A percentile compares a stretch with the other conserved stretches of the same genome.
Evolutionary conservation across 139 green algal species (phyloP).

Genomic region (Trebouxia sp.): DNA sequence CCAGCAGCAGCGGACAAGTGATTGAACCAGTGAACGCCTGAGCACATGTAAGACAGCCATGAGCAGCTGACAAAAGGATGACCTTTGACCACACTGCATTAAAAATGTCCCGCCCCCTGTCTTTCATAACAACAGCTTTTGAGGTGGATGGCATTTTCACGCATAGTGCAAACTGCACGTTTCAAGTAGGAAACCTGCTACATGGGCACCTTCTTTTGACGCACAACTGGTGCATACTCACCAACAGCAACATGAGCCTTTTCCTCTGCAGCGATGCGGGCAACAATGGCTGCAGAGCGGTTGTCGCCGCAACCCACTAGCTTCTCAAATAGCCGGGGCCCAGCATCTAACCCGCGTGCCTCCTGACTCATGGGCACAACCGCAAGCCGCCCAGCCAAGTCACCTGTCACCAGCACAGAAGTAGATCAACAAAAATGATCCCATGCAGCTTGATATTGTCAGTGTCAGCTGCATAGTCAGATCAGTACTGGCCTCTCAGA

Average conservation of each 20-base stretch:
- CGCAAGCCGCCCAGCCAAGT: conserved; percentile 60
- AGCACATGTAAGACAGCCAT: background rate
- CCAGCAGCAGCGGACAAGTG: conserved; percentile 55
- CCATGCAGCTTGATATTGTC: background rate
- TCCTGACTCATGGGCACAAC: conserved; percentile 86
- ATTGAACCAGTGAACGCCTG: conserved; percentile 75
- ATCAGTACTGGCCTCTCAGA: conserved; percentile 56
- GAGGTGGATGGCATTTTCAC: background rate
- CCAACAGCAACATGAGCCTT: conserved; percentile 75
- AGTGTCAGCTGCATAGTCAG: too few relatives aligned
- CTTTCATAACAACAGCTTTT: background rate
- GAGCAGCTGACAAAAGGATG: background rate
- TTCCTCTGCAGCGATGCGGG: conserved; percentile 72
- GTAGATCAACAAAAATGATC: background rate
- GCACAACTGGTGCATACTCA: conserved; percentile 4
- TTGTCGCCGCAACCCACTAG: conserved; percentile 71
- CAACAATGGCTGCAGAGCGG: conserved; percentile 69
- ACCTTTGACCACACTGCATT: too few relatives aligned
- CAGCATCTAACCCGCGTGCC: conserved; percentile 68
- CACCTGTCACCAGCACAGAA: background rate
- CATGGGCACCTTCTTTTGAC: background rate
- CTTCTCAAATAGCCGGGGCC: conserved; percentile 53
- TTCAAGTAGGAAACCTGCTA: background rate
- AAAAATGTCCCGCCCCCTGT: too few relatives aligned
- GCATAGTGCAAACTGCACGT: background rate